These are phyloP conservation scores for Alternaria arbusti DNA, from an alignment of 2,329 filamentous ascomycete species.

Conservation along the genomic window DNA sequence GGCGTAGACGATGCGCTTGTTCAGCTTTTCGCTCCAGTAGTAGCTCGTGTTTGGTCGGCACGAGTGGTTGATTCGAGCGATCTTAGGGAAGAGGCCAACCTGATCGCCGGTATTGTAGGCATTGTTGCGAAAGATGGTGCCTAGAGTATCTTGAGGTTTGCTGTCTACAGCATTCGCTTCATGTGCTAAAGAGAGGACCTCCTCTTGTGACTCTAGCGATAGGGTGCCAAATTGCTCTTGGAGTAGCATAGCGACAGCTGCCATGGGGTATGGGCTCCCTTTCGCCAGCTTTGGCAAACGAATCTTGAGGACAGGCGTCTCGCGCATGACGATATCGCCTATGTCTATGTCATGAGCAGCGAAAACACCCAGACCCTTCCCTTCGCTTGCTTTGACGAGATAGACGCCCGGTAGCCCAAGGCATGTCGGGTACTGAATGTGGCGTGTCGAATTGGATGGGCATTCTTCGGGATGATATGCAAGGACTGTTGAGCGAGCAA, in stretches of 20 bases:
- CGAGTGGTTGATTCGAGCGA: conserved; percentile 47
- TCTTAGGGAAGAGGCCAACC: conserved; percentile 44
- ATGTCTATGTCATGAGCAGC: conserved; percentile 45
- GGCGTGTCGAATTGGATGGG: conserved; percentile 17
- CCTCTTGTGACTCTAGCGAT: conserved; percentile 23
- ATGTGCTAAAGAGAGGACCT: conserved; percentile 38
- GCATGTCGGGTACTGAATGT: conserved; percentile 28
- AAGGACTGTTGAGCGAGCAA: neutral
- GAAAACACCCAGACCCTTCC: conserved; percentile 54
- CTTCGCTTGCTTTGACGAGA: conserved; percentile 39
- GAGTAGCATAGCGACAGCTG: conserved; percentile 27
- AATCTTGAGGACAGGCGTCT: conserved; percentile 48
- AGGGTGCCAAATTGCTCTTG: conserved; percentile 34
- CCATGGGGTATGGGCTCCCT: conserved; percentile 36
- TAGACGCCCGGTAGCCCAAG: conserved; percentile 32
- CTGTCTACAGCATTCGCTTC: conserved; percentile 26
- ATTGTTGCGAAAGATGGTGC: conserved; percentile 46
- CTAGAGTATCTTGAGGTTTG: conserved; percentile 27
- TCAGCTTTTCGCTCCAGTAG: conserved; percentile 42
- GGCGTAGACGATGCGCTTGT: conserved; percentile 45
- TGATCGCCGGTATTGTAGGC: conserved; percentile 42
- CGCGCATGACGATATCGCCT: conserved; percentile 50
- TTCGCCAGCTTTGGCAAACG: conserved; percentile 33
- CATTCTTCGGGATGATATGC: conserved; percentile 13
- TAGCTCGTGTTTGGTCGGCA: conserved; percentile 48